A percentile compares a stretch with the other conserved stretches of the same genome.
phyloP scores from a whole-genome alignment of 495 filamentous ascomycete species.

The Rostrohypoxylon terebratum region DNA sequence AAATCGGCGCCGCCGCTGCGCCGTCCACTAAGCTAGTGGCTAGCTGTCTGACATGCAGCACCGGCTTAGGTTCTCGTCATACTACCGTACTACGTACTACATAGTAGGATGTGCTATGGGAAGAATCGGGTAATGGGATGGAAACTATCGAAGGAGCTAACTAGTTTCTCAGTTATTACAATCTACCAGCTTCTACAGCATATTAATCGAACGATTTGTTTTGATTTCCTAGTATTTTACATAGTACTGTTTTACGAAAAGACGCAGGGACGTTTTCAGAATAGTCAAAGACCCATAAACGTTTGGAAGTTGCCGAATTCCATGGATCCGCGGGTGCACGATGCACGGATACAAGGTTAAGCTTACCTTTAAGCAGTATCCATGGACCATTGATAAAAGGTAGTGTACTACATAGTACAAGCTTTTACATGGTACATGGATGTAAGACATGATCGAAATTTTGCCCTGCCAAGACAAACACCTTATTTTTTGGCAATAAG shows the following conservation, averaged over 20 bases:
- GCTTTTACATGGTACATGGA: not conserved
- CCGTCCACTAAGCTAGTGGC: not conserved
- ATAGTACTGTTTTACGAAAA: not conserved
- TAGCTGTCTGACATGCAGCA: constrained; percentile 5
- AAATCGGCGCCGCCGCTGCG: not conserved
- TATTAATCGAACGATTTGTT: not conserved
- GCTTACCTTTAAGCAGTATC: not conserved
- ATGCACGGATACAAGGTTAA: constrained; percentile 2
- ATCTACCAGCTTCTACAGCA: too few species aligned
- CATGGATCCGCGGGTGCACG: not conserved
- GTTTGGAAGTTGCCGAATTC: not conserved
- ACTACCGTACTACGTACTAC: too few species aligned
- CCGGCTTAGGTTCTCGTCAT: constrained; percentile 1
- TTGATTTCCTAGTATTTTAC: too few species aligned
- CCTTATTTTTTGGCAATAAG: not conserved
- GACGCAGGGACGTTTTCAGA: not conserved
- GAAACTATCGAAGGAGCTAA: not conserved
- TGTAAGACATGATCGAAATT: constrained; percentile 36
- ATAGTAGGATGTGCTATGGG: too few species aligned
- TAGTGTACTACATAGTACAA: not conserved
- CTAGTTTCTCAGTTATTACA: not conserved
- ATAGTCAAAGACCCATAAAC: not conserved
- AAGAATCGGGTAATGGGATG: not conserved
- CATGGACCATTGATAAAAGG: too few species aligned
- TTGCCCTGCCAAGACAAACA: constrained; percentile 38